Evolutionary conservation across 2,329 filamentous ascomycete species (phyloP).

Genomic region (Cercospora beticola): DNA sequence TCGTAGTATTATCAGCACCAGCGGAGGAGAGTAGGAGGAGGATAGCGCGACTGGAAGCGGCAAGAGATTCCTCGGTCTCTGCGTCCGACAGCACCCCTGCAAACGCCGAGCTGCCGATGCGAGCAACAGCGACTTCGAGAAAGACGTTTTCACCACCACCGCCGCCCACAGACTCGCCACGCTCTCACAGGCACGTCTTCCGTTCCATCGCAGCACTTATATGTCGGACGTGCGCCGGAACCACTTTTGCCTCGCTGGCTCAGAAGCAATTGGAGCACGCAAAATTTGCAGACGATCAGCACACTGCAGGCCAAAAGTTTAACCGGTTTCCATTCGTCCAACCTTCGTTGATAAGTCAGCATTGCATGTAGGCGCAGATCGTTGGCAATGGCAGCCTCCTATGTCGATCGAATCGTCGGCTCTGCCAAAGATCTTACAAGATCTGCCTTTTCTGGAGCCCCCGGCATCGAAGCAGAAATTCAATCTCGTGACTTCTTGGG

Average conservation of each 20-base stretch:
- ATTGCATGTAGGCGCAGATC: background rate
- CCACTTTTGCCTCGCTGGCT: background rate
- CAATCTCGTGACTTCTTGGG: slow-evolving; percentile 2
- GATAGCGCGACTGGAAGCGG: slow-evolving; percentile 8
- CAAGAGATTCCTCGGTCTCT: slow-evolving; percentile 8
- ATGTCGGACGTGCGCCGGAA: background rate
- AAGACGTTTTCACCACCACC: background rate
- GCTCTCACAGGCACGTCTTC: background rate
- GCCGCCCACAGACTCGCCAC: background rate
- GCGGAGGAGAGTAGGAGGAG: background rate
- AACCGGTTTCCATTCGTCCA: background rate
- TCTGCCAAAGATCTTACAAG: slow-evolving; percentile 19
- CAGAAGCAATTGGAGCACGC: background rate
- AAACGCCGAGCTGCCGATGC: slow-evolving; percentile 4
- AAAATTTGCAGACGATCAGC: background rate
- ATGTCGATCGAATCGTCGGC: slow-evolving; percentile 14
- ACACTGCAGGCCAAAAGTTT: background rate
- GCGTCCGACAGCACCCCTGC: slow-evolving; percentile 2
- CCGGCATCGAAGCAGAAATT: slow-evolving; percentile 19
- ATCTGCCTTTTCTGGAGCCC: slow-evolving; percentile 18
- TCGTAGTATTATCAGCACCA: background rate
- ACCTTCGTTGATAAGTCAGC: background rate
- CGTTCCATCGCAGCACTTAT: background rate
- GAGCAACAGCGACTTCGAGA: background rate
- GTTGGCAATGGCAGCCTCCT: background rate